A percentile compares a stretch with the other conserved stretches of the same genome.
These are phyloP conservation scores for Arachnopeziza araneosa DNA, from an alignment of 2,329 filamentous ascomycete genomes.

Conservation along the genomic window DNA sequence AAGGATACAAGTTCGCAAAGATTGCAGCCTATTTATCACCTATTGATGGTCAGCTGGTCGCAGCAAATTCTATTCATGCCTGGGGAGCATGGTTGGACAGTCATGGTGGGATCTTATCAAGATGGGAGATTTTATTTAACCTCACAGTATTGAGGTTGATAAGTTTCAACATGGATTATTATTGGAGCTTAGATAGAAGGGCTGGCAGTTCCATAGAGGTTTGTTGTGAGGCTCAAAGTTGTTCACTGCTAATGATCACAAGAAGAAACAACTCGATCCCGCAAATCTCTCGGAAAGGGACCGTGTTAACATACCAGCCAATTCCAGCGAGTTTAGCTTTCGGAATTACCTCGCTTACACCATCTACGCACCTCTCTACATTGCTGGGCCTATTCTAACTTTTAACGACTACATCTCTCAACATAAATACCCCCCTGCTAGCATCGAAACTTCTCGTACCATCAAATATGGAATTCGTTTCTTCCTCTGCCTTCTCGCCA, in stretches of 20 bases:
- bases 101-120: conserved; percentile 74
- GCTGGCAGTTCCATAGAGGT: conserved; percentile 74
- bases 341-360: conserved; percentile 85
- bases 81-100: conserved; percentile 72
- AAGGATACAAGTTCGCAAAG: conserved; percentile 67
- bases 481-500: conserved; percentile 69
- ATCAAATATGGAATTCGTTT: conserved; percentile 81
- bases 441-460: conserved; percentile 65
- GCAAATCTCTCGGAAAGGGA: conserved; percentile 83
- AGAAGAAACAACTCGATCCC: conserved; percentile 97
- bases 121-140: conserved; percentile 98
- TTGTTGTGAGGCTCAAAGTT: conserved; percentile 32
- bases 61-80: conserved; percentile 11
- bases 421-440: conserved; percentile 65
- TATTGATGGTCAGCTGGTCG: conserved; percentile 3
- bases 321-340: conserved; percentile 65
- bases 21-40: conserved; percentile 51
- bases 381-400: conserved; percentile 87
- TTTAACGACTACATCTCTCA: conserved; percentile 98
- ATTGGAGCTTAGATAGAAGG: conserved; percentile 73
- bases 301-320: conserved; percentile 71
- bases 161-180: conserved; percentile 95
- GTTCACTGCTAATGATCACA: conserved; percentile 56
- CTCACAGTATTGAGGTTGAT: conserved; percentile 87
- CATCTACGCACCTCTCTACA: conserved; percentile 88